Percentiles rank a stretch among this genome's conserved stretches.
Conservation (phyloP, 2,329 filamentous ascomycete genomes). For the Coniella vitis region DNA sequence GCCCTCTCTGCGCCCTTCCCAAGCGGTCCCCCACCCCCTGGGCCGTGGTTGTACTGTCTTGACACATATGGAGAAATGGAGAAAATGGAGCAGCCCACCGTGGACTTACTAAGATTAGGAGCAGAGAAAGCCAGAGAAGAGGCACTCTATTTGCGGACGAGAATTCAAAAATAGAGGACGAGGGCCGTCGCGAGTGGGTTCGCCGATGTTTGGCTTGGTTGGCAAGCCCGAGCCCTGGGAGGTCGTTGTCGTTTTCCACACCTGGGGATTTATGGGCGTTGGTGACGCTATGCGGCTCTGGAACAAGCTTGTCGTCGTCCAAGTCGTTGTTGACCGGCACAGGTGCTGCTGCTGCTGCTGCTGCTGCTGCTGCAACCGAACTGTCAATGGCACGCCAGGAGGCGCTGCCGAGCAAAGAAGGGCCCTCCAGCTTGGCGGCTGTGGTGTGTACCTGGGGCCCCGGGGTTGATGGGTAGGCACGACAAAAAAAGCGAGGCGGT, state of each 20-base stretch:
- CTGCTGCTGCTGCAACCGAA: conserved; percentile 11
- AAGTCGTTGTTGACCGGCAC: background rate
- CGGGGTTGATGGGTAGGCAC: no score
- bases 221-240: conserved; percentile 16
- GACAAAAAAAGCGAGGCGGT: conserved; percentile 32
- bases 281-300: no score
- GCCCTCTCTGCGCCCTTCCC: no score
- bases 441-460: conserved; percentile 21
- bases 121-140: conserved; percentile 24
- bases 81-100: background rate
- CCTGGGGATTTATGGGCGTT: no score
- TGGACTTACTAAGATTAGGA: conserved; percentile 27
- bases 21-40: no score
- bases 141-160: conserved; percentile 21
- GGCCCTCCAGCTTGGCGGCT: conserved; percentile 19
- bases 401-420: conserved; percentile 20
- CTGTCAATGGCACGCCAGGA: conserved; percentile 23
- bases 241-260: background rate
- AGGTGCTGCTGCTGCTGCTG: background rate
- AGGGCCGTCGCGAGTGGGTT: conserved; percentile 3
- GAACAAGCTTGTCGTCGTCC: no score
- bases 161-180: background rate
- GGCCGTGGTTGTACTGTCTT: background rate
- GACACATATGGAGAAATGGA: background rate
- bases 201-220: conserved; percentile 9